Evolutionary conservation across 345 rosid genomes (phyloP), one percentile per base, ranked within the genome.

Genomic region (Garcia nutans): DNA sequence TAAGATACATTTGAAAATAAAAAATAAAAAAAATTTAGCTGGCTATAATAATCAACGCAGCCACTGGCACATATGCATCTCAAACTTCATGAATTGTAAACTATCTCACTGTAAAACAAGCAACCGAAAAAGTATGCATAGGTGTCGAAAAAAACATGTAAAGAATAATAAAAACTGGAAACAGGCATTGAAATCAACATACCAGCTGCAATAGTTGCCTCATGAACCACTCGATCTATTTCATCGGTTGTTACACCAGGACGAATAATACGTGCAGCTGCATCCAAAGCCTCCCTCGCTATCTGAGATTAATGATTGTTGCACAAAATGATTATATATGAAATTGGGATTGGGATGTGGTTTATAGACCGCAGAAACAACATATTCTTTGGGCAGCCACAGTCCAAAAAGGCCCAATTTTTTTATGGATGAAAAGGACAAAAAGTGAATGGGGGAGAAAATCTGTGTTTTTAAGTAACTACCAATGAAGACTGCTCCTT

Each of bases 191-290:
- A 66, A 61, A 60, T 68, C 52, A 55, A 65, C 80, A 68, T 82
- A 96, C 99, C 99, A 73, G 90, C 90, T 68, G 92, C 87, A 72
- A 93, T 79, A 74, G 99, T 92, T 74, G 92, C 91, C 79, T 93
- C 99, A 56, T 93, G 98, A 78, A 90, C 97, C 71, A 89, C 97
- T 52, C 85, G 87, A 87, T 96, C 98, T 82, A 96, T 90, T 86
- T 93, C 98, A 86, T 93, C 99, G 24, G 99, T 96, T 61, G 96
- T 96, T 65, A 96, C 91, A 65, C 98, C 97, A 57, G 98, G 93
- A 75, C 78, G 82, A 84, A 96, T 87, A 42, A 87, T 67, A 54
- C 87, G 84, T 62, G 98, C 99, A 19, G 91, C 99, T 54, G 90
- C 99, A 86, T 96, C 98, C 88, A 96, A 77, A 65, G 89, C 98